These are phyloP conservation scores for Achaetomiella virescens DNA, from an alignment of 495 filamentous ascomycete species.

Conservation along the genomic window DNA sequence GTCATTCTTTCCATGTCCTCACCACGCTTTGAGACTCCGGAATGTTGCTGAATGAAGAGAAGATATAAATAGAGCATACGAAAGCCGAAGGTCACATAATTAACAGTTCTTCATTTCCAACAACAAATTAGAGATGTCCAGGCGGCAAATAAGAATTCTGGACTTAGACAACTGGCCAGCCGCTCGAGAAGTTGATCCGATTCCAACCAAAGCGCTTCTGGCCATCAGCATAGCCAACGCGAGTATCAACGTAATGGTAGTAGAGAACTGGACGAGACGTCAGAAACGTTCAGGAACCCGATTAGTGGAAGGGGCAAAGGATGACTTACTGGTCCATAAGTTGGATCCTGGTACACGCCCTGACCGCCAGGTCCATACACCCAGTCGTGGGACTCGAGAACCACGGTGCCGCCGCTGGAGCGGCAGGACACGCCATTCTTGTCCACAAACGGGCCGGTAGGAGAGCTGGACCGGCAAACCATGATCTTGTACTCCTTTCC, in stretches of 20 bases:
- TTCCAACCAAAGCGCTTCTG: slow-evolving; percentile 68
- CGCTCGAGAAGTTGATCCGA: slow-evolving; percentile 53
- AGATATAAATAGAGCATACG: too few species aligned
- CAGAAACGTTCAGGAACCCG: neutral
- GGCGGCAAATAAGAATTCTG: too few species aligned
- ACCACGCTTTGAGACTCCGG: too few species aligned
- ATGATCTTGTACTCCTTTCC: slow-evolving; percentile 63
- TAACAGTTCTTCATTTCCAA: too few species aligned
- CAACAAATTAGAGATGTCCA: too few species aligned
- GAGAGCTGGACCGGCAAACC: slow-evolving; percentile 52
- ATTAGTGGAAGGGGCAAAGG: slow-evolving; percentile 10
- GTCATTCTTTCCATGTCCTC: too few species aligned
- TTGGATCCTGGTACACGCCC: slow-evolving; percentile 38
- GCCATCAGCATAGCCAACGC: slow-evolving; percentile 56
- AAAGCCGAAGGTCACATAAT: too few species aligned
- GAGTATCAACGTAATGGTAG: slow-evolving; percentile 64
- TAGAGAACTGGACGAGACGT: slow-evolving; percentile 49
- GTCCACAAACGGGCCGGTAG: slow-evolving; percentile 56
- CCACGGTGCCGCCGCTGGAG: slow-evolving; percentile 54
- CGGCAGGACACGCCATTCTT: slow-evolving; percentile 50
- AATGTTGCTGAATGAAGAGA: too few species aligned
- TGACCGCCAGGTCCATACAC: slow-evolving; percentile 70
- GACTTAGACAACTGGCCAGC: slow-evolving; percentile 56
- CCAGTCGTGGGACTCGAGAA: slow-evolving; percentile 55
- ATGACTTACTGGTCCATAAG: slow-evolving; percentile 28